A percentile compares a stretch with the other conserved stretches of the same genome.
Evolutionary conservation across 345 rosid species (phyloP).

Genomic region (Populus pruinosa): DNA sequence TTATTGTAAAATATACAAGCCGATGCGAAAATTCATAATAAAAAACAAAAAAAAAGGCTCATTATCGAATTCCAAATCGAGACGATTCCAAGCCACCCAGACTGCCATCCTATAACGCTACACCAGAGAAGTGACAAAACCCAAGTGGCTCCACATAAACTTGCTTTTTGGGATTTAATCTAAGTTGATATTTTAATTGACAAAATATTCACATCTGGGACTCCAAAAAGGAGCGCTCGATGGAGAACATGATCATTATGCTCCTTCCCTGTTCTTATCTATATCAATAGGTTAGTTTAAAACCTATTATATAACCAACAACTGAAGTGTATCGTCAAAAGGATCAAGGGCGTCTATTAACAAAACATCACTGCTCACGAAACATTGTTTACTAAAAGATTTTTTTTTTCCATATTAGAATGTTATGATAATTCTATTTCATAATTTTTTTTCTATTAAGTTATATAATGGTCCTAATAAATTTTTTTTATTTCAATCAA

Average conservation of each 20-base stretch:
- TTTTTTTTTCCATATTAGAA: no score
- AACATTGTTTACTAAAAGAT: no score
- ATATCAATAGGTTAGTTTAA: neutral
- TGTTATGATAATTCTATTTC: no score
- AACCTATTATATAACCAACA: neutral
- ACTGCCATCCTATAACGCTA: neutral
- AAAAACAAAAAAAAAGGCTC: no score
- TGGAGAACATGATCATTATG: neutral
- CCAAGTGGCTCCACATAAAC: neutral
- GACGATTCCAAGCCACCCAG: neutral
- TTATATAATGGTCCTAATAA: no score
- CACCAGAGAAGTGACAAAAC: conserved; percentile 1
- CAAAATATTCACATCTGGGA: neutral
- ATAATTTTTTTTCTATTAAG: no score
- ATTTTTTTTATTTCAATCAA: no score
- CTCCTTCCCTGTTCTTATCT: neutral
- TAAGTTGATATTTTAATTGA: neutral
- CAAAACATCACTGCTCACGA: no score
- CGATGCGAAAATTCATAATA: no score
- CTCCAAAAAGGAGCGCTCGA: neutral
- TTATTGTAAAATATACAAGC: no score
- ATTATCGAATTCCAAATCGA: neutral
- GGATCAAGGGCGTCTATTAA: no score
- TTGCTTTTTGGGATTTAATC: neutral
- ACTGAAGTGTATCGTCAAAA: no score